These are phyloP conservation scores for Salix caprea DNA, from an alignment of 345 rosid species.

Conservation along the genomic window DNA sequence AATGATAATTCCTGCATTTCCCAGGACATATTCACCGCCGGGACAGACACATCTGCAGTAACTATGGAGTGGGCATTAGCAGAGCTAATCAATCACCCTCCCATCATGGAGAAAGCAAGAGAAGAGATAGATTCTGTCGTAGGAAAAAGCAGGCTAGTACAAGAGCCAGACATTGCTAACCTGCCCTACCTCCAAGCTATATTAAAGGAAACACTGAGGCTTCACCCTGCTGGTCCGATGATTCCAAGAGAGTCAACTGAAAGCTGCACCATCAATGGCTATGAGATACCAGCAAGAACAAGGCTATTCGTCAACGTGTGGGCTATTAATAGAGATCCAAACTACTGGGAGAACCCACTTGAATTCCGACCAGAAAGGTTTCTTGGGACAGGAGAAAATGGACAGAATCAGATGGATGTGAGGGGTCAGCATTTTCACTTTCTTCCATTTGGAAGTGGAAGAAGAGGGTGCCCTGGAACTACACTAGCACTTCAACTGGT, in stretches of 20 bases:
- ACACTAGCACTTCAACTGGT: constrained; percentile 45
- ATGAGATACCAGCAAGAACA: constrained; percentile 48
- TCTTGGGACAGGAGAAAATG: constrained; percentile 8
- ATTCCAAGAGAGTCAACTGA: constrained; percentile 50
- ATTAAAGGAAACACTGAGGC: constrained; percentile 61
- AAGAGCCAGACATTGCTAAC: constrained; percentile 54
- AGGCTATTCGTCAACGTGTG: constrained; percentile 46
- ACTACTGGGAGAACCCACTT: constrained; percentile 51
- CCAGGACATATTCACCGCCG: constrained; percentile 61
- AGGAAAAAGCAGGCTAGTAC: constrained; percentile 40
- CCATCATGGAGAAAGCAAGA: constrained; percentile 41
- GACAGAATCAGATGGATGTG: constrained; percentile 34
- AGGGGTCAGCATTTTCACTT: constrained; percentile 49
- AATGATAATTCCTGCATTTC: neutral
- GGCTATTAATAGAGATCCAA: constrained; percentile 57
- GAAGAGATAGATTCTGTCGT: constrained; percentile 44
- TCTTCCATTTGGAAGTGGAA: constrained; percentile 61
- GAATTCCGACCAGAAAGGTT: constrained; percentile 69
- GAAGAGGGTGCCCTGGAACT: constrained; percentile 65
- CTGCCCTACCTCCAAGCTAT: constrained; percentile 65
- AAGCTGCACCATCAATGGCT: constrained; percentile 34
- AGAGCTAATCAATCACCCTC: constrained; percentile 59
- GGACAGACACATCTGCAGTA: constrained; percentile 60
- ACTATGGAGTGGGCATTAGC: constrained; percentile 61
- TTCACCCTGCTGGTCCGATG: constrained; percentile 68